Evolutionary conservation across 768 basidiomycete species (phyloP).

Genomic region (Boletus pseudo-olivaceus): DNA sequence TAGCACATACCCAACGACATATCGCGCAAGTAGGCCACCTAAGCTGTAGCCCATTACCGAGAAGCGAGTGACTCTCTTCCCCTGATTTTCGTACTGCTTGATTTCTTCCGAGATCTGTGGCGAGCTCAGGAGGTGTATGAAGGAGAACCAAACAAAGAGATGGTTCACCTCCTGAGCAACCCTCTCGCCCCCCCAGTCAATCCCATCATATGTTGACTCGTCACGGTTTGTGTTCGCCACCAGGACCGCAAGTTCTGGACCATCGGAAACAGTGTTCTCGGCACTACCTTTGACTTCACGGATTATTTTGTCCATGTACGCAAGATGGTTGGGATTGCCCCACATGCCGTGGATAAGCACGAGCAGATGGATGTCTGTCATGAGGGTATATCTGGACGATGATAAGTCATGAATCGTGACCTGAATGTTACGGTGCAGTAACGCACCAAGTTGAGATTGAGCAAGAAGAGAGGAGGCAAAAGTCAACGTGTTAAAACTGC

Average conservation of each 20-base stretch:
- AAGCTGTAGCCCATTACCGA: constrained; percentile 77
- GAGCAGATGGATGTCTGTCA: constrained; percentile 38
- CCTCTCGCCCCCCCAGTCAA: constrained; percentile 82
- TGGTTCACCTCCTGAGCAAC: constrained; percentile 68
- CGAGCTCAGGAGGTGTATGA: constrained; percentile 1
- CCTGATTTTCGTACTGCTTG: constrained; percentile 47
- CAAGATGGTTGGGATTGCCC: constrained; percentile 69
- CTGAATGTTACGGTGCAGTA: neutral
- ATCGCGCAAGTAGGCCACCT: constrained; percentile 80
- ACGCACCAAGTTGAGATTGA: constrained; percentile 4
- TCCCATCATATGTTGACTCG: constrained; percentile 74
- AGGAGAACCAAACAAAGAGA: neutral
- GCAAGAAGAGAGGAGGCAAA: neutral
- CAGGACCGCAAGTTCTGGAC: constrained; percentile 56
- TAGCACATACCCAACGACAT: constrained; percentile 60
- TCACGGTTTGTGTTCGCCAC: constrained; percentile 62
- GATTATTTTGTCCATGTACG: constrained; percentile 53
- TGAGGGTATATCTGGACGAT: constrained; percentile 6
- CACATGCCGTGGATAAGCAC: constrained; percentile 68
- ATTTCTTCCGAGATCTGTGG: constrained; percentile 56
- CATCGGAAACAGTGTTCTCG: constrained; percentile 27
- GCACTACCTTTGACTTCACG: constrained; percentile 37
- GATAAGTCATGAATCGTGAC: neutral
- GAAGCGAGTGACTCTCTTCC: constrained; percentile 60
- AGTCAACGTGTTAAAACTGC: constrained; percentile 3